Evolutionary conservation across 352 stramenopile genomes (phyloP).

Genomic region (Phytophthora fragariae): DNA sequence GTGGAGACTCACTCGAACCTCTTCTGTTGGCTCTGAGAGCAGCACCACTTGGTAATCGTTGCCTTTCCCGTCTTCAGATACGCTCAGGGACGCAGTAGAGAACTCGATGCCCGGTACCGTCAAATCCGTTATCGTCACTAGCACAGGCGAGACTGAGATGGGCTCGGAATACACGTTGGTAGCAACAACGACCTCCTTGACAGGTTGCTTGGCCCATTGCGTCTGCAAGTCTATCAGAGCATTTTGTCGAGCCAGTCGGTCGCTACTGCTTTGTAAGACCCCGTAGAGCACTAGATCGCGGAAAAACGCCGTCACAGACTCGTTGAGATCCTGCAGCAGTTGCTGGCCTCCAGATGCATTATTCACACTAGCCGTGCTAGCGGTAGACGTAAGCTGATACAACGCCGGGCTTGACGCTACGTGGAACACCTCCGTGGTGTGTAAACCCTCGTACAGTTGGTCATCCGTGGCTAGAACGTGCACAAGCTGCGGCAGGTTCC

Average conservation of each 20-base stretch:
- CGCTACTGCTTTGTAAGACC: constrained; percentile 7
- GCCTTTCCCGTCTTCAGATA: constrained; percentile 70
- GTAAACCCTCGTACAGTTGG: constrained; percentile 63
- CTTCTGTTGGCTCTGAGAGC: constrained; percentile 63
- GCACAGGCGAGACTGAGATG: constrained; percentile 28
- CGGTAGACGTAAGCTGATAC: constrained; percentile 46
- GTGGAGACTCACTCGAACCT: constrained; percentile 57
- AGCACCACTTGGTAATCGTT: constrained; percentile 83
- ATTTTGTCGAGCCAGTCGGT: constrained; percentile 19
- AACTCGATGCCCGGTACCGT: constrained; percentile 73
- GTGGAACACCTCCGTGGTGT: constrained; percentile 45
- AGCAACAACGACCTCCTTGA: constrained; percentile 27
- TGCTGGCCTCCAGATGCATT: neutral
- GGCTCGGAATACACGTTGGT: constrained; percentile 40
- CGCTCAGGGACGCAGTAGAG: constrained; percentile 65
- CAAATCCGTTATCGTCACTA: constrained; percentile 50
- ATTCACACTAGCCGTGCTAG: constrained; percentile 36
- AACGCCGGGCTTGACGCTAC: constrained; percentile 30
- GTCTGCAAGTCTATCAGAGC: constrained; percentile 38
- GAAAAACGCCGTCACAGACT: constrained; percentile 41
- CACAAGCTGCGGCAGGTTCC: constrained; percentile 44
- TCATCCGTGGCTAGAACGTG: constrained; percentile 65
- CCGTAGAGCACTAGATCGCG: constrained; percentile 31
- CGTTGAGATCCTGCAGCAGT: constrained; percentile 21
- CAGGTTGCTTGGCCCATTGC: constrained; percentile 51